These are phyloP conservation scores for Monilinia fructicola DNA, from an alignment of 2,329 filamentous ascomycete genomes.

Conservation along the genomic window DNA sequence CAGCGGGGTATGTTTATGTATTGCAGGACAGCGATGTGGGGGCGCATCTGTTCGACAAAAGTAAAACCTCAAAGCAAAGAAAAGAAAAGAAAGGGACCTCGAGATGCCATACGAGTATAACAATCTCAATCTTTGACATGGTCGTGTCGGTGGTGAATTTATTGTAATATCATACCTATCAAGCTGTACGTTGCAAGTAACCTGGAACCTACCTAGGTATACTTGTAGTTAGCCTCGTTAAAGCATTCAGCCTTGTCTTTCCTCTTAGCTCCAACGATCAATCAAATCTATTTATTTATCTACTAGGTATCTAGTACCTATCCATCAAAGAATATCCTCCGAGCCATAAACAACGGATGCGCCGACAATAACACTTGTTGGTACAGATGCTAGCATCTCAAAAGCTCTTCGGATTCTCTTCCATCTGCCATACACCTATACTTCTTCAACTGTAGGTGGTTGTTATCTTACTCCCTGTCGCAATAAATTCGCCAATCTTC, in stretches of 20 bases:
- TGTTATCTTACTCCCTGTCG: too few species aligned
- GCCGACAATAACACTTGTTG: slow-evolving; percentile 4
- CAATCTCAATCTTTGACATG: background rate
- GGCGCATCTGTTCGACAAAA: background rate
- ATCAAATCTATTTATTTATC: background rate
- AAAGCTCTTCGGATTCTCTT: background rate
- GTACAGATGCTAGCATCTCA: slow-evolving; percentile 6
- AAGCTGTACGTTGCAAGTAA: too few species aligned
- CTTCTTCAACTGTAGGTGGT: background rate
- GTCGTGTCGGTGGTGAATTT: too few species aligned
- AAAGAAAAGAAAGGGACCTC: too few species aligned
- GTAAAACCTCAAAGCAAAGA: background rate
- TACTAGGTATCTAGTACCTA: too few species aligned
- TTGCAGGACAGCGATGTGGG: slow-evolving; percentile 4
- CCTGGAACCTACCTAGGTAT: background rate
- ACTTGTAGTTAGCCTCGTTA: background rate
- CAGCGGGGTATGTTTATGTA: slow-evolving; percentile 16
- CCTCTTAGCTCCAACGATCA: background rate
- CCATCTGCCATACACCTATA: background rate
- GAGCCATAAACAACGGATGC: slow-evolving; percentile 1
- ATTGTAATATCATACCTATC: too few species aligned
- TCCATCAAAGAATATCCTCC: slow-evolving; percentile 11
- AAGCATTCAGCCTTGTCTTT: slow-evolving; percentile 18
- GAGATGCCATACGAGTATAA: accelerated
- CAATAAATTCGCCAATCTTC: background rate